Evolutionary conservation across 169 alveolate genomes (phyloP), one percentile per base, ranked within the genome.

Genomic region (Plasmodium coatneyi): DNA sequence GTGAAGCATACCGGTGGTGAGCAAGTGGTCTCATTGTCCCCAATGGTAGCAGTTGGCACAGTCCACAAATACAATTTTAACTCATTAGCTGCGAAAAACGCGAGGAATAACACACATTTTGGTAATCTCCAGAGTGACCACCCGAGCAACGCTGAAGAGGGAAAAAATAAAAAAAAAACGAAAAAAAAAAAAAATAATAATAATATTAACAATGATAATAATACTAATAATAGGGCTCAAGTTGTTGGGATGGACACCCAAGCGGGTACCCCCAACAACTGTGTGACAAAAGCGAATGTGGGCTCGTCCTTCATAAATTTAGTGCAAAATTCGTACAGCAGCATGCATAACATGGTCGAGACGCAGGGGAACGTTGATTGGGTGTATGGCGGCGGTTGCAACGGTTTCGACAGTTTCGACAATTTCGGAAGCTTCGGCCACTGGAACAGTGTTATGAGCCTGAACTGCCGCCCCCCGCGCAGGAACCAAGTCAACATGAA

Each of bases 301-400:
- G 83, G 80, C 34, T 46, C 87, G 10, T 28, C 86, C 22, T 87
- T 43, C 82, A 34, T 34, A 60, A 78, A 87, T 56, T 39, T 78
- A 41, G 41, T 78, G 81, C 81, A 87, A 87, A 80, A 79, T 79
- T 10, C 71, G 19, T 79, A 87, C 49, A 36, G 34, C 28, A 79
- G 71, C 71, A 78, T 78, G 46, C 70, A 28, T n/a, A 54, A 79
- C 71, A 19, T 87, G 30, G 74, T 54, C 46, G 74, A 46, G 43
- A n/a, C 41, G 41, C 39, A 16, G 25, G 46, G 25, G 14, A 74
- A 39, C 82, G 30, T 32, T 74, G 54, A 74, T 22, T 66, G 30
- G 76, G 76, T 36, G 1, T 14, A 74, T 32, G 43, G 36, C 34
- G 54, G 60, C 0, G 30, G 54, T 32, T 16, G n/a, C 41, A 19